phyloP scores from a whole-genome alignment of 331 rosid genomes.

The Quercus tomentella region DNA sequence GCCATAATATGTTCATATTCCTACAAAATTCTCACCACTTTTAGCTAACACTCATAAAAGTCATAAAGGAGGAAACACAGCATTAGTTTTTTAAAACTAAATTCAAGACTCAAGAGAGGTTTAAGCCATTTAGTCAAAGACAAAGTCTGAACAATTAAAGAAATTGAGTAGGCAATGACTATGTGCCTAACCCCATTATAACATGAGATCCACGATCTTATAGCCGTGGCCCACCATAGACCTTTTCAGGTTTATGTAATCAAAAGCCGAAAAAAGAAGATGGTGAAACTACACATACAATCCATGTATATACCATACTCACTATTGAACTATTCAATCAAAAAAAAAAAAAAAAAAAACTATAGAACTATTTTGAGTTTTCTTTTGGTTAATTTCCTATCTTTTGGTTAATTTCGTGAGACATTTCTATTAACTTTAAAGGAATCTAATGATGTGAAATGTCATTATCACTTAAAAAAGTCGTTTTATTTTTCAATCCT shows the following conservation, averaged over 20 bases:
- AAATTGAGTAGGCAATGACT: background rate
- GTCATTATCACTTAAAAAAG: too few species aligned
- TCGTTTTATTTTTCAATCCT: too few species aligned
- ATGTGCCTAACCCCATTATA: conserved; percentile 12
- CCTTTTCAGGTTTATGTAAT: background rate
- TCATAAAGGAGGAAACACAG: background rate
- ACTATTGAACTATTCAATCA: too few species aligned
- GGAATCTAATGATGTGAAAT: too few species aligned
- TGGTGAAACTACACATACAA: too few species aligned
- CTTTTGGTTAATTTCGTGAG: too few species aligned
- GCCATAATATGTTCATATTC: background rate
- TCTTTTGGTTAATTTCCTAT: too few species aligned
- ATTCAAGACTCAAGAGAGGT: background rate
- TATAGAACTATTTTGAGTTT: too few species aligned
- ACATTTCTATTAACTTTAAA: too few species aligned
- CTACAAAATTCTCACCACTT: background rate
- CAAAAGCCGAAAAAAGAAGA: too few species aligned
- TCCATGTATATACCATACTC: too few species aligned
- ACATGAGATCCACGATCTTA: background rate
- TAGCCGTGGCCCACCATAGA: background rate
- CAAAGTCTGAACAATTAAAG: conserved; percentile 10
- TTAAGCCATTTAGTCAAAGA: background rate
- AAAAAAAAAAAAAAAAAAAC: background rate
- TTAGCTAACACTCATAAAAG: background rate
- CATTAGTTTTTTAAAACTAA: background rate